Conservation (phyloP, 768 basidiomycete species). For the Cyathus striatus region DNA sequence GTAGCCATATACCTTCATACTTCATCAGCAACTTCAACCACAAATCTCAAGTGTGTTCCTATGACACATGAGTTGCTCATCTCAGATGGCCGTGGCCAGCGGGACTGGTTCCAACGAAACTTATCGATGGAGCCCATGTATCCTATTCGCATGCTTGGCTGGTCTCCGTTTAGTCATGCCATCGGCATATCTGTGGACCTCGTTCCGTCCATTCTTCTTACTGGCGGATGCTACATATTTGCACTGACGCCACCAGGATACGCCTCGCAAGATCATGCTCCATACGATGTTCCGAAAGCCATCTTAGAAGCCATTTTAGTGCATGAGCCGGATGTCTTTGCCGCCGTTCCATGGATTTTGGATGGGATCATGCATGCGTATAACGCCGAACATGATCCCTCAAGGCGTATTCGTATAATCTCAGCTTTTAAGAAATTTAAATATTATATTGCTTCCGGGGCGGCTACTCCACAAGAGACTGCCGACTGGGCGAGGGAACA, state of each 20-base stretch:
- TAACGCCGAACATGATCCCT: conserved; percentile 11
- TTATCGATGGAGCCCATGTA: conserved; percentile 10
- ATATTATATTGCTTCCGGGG: conserved; percentile 21
- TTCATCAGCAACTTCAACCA: conserved; percentile 25
- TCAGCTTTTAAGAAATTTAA: conserved; percentile 18
- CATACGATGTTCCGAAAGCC: conserved; percentile 14
- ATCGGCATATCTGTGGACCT: conserved; percentile 22
- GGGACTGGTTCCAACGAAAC: conserved; percentile 15
- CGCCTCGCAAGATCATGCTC: conserved; percentile 3
- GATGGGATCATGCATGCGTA: conserved; percentile 21
- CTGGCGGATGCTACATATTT: conserved; percentile 25
- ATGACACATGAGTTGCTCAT: conserved; percentile 21
- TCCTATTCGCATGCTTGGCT: conserved; percentile 22
- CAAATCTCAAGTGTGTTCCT: conserved; percentile 29
- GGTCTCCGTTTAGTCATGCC: conserved; percentile 28
- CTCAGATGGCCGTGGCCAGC: conserved; percentile 15
- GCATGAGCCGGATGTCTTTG: conserved; percentile 18
- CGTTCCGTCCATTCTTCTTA: conserved; percentile 19
- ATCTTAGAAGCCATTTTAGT: conserved; percentile 19
- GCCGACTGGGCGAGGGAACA: conserved; percentile 20
- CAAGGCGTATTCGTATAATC: conserved; percentile 11
- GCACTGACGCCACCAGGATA: conserved; percentile 23
- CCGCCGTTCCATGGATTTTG: conserved; percentile 27
- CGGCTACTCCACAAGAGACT: conserved; percentile 19
- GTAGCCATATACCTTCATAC: conserved; percentile 25